A percentile compares a stretch with the other conserved stretches of the same genome.
Evolutionary conservation across 768 basidiomycete genomes (phyloP).

Genomic region (Dioszegia aurantiaca): DNA sequence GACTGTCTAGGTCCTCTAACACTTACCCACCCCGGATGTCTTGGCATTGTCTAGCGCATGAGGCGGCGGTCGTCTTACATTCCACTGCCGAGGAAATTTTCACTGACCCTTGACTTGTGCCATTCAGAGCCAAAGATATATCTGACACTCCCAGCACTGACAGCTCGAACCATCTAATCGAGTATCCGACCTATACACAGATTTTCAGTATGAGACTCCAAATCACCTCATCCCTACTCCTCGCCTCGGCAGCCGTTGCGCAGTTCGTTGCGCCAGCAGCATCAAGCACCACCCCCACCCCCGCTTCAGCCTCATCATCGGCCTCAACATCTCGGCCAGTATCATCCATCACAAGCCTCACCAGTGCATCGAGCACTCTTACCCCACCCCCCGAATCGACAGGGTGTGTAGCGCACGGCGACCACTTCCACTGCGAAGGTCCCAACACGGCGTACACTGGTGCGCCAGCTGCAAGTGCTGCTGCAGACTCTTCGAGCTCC

Average conservation of each 20-base stretch:
- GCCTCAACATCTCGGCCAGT: no score
- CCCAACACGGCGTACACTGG: constrained; percentile 8
- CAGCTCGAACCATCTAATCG: background rate
- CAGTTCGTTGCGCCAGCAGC: constrained; percentile 9
- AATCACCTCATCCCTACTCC: constrained; percentile 6
- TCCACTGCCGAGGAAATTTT: background rate
- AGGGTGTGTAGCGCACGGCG: constrained; percentile 27
- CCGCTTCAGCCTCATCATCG: constrained; percentile 14
- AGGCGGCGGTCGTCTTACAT: background rate
- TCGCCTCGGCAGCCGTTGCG: background rate
- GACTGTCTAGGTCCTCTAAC: background rate
- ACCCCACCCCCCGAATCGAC: constrained; percentile 25
- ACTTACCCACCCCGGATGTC: background rate
- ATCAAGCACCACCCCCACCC: background rate
- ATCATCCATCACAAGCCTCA: background rate
- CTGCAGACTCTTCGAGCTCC: constrained; percentile 19
- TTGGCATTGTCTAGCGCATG: background rate
- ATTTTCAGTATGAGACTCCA: constrained; percentile 4
- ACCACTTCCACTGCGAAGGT: constrained; percentile 35
- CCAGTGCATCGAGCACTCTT: constrained; percentile 18
- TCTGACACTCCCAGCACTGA: no score
- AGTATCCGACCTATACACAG: background rate
- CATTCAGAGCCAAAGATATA: no score
- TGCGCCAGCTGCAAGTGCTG: background rate
- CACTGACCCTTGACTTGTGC: background rate